Percentiles rank a stretch among this genome's conserved stretches.
Evolutionary conservation across 2,329 filamentous ascomycete genomes (phyloP).

Genomic region (Pestalotiopsis sp.): DNA sequence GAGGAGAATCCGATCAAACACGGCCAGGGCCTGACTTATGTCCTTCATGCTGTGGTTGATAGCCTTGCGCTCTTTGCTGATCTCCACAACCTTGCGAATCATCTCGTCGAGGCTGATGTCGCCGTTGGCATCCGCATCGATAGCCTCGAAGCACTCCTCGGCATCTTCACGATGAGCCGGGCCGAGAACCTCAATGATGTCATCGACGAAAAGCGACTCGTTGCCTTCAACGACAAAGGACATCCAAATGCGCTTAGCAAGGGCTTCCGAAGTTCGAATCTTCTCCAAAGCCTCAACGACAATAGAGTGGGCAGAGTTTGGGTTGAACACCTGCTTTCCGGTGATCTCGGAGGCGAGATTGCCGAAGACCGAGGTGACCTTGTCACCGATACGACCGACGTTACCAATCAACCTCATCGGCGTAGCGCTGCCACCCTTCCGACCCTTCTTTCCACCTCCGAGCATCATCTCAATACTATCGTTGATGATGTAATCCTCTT

Average conservation of each 20-base stretch:
- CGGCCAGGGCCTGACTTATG: constrained; percentile 89
- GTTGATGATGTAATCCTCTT: constrained; percentile 91
- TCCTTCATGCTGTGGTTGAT: constrained; percentile 95
- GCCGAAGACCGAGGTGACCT: constrained; percentile 89
- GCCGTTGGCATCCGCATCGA: constrained; percentile 88
- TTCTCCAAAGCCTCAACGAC: constrained; percentile 89
- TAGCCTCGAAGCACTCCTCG: constrained; percentile 77
- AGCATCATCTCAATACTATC: constrained; percentile 76
- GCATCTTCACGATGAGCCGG: constrained; percentile 73
- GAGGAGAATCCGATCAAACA: constrained; percentile 83
- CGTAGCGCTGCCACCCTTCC: constrained; percentile 62
- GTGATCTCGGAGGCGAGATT: constrained; percentile 94
- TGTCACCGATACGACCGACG: constrained; percentile 83
- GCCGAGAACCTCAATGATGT: constrained; percentile 87
- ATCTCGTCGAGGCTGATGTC: constrained; percentile 96
- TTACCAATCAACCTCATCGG: constrained; percentile 78
- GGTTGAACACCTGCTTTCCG: constrained; percentile 93
- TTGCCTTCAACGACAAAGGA: constrained; percentile 92
- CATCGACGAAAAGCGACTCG: constrained; percentile 76
- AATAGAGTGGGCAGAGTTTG: constrained; percentile 85
- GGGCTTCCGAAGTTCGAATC: constrained; percentile 80
- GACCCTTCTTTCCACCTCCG: constrained; percentile 49
- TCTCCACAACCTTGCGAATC: constrained; percentile 82
- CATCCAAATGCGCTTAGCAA: constrained; percentile 96
- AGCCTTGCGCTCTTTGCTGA: constrained; percentile 83